These are phyloP conservation scores for Cicer arietinum DNA, from an alignment of 306 rosid species.

Conservation along the genomic window DNA sequence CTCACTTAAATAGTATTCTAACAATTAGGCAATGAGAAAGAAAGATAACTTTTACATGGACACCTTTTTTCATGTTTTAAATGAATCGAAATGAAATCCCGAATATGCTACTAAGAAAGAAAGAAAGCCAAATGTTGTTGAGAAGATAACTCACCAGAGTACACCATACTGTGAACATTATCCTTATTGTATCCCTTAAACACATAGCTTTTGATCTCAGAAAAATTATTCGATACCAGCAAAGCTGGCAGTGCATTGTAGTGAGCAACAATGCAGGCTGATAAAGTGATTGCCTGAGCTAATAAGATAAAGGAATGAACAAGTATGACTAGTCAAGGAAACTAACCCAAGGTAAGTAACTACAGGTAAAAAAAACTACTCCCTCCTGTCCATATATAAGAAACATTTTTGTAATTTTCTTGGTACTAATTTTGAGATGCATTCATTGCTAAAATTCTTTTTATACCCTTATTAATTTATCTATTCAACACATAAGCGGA, in stretches of 20 bases:
- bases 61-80: constrained; percentile 28
- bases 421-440: too few species aligned
- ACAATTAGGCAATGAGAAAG: not conserved
- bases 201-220: constrained; percentile 95
- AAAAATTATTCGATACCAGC: constrained; percentile 94
- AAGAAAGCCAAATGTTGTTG: constrained; percentile 9
- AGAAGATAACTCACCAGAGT: constrained; percentile 74
- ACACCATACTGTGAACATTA: constrained; percentile 87
- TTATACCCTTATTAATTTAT: too few species aligned
- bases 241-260: constrained; percentile 88
- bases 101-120: constrained; percentile 22
- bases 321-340: constrained; percentile 79
- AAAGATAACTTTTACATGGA: not conserved
- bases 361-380: not conserved
- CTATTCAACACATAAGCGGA: too few species aligned
- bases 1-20: constrained; percentile 3
- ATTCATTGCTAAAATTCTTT: too few species aligned
- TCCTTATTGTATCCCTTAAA: constrained; percentile 88
- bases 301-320: constrained; percentile 88
- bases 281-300: constrained; percentile 98
- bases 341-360: constrained; percentile 17
- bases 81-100: not conserved
- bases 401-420: too few species aligned
- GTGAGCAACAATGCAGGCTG: constrained; percentile 97
- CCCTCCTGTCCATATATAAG: too few species aligned